These are phyloP conservation scores for Fusarium agapanthi DNA, from an alignment of 2,329 filamentous ascomycete genomes.

Conservation along the genomic window DNA sequence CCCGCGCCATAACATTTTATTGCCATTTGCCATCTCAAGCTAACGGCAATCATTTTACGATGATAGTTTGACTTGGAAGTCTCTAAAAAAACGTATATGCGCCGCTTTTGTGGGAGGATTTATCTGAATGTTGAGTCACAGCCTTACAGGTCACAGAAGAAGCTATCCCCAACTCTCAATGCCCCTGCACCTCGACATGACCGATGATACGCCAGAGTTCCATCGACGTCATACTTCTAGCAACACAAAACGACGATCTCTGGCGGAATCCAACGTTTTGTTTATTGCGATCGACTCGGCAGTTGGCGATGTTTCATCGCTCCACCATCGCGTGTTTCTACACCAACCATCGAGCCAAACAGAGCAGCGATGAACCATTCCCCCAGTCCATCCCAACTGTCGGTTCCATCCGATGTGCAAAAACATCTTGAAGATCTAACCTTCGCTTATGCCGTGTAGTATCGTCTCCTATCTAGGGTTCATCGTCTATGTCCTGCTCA, in stretches of 20 bases:
- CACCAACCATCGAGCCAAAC: not conserved
- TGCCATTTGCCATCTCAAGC: too few species aligned
- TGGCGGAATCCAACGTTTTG: not conserved
- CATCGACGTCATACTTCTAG: not conserved
- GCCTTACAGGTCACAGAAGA: not conserved
- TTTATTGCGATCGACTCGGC: conserved; percentile 21
- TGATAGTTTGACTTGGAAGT: too few species aligned
- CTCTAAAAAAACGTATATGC: too few species aligned
- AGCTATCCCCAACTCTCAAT: not conserved
- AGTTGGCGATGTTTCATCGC: conserved; percentile 9
- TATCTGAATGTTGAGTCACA: too few species aligned
- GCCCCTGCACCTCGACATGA: not conserved
- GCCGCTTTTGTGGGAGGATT: not conserved
- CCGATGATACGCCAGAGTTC: not conserved
- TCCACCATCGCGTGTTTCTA: not conserved
- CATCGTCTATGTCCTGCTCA: too few species aligned
- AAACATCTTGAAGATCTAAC: conserved; percentile 2
- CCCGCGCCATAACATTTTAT: not conserved
- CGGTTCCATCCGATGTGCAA: not conserved
- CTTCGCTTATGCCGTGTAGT: conserved; percentile 2
- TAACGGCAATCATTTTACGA: too few species aligned
- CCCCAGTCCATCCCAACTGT: not conserved
- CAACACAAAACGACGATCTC: not conserved
- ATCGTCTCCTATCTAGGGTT: conserved; percentile 1
- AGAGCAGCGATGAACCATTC: not conserved